These are phyloP conservation scores for Cytospora piceicola DNA, from an alignment of 2,329 filamentous ascomycete genomes.

Conservation along the genomic window DNA sequence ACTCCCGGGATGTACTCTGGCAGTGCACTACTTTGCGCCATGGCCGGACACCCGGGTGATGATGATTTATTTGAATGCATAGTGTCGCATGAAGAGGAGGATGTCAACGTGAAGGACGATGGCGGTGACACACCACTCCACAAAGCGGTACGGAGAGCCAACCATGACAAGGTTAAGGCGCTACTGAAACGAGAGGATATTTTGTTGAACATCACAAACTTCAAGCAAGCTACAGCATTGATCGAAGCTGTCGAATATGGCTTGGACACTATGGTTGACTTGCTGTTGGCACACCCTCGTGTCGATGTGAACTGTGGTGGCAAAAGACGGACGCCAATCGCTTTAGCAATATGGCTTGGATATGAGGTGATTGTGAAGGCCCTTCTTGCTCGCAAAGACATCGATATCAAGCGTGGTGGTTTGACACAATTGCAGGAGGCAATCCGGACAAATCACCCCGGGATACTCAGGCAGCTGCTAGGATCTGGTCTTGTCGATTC, in stretches of 20 bases:
- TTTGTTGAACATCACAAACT: background rate
- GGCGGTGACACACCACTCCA: background rate
- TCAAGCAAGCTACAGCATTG: background rate
- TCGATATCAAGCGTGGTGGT: background rate
- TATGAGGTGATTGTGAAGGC: background rate
- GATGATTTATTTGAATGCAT: background rate
- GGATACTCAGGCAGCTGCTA: background rate
- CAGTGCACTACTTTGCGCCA: background rate
- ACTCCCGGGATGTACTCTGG: background rate
- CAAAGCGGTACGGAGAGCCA: background rate
- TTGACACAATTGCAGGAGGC: background rate
- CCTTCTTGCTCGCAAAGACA: background rate
- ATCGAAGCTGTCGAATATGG: background rate
- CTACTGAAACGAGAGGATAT: background rate
- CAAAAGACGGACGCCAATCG: background rate
- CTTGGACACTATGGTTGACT: background rate
- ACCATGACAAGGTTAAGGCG: background rate
- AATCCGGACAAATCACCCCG: background rate
- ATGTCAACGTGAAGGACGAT: background rate
- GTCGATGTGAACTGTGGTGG: background rate
- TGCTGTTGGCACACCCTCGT: background rate
- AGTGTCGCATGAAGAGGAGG: too few relatives aligned
- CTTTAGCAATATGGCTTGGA: background rate
- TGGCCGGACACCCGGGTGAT: background rate
- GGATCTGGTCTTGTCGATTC: background rate